These are phyloP conservation scores for Colletotrichum graminicola DNA, from an alignment of 2,329 filamentous ascomycete species.

Conservation along the genomic window DNA sequence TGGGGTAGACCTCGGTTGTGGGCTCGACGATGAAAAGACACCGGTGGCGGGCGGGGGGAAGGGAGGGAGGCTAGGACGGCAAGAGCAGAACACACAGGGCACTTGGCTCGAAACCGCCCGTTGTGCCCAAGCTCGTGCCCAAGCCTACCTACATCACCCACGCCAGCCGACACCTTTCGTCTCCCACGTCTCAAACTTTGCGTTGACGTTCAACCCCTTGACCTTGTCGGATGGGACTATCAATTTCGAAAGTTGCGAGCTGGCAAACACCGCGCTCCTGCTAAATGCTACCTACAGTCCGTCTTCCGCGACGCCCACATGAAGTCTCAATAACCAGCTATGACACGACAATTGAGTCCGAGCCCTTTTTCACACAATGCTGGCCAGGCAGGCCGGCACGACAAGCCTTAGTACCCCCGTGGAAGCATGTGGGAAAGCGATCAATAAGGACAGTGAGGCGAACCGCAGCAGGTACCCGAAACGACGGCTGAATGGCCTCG, in stretches of 20 bases:
- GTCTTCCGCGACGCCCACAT: constrained; percentile 35
- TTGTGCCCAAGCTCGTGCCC: constrained; percentile 26
- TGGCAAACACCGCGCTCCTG: constrained; percentile 33
- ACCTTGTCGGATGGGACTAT: constrained; percentile 38
- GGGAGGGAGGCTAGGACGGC: neutral
- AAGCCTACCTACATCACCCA: constrained; percentile 24
- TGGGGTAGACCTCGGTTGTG: constrained; percentile 37
- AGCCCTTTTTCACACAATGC: constrained; percentile 21
- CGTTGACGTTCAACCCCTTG: constrained; percentile 32
- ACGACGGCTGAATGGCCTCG: constrained; percentile 1
- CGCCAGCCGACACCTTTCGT: constrained; percentile 21
- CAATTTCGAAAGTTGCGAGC: constrained; percentile 38
- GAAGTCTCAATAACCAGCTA: constrained; percentile 15
- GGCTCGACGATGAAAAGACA: constrained; percentile 29
- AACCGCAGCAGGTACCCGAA: constrained; percentile 10
- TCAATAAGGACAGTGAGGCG: neutral
- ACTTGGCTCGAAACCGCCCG: constrained; percentile 32
- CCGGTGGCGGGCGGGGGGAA: neutral
- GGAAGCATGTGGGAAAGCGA: constrained; percentile 4
- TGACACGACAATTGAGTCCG: constrained; percentile 25
- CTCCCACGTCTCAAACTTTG: constrained; percentile 29
- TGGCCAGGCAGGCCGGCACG: constrained; percentile 5
- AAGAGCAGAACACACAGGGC: constrained; percentile 23
- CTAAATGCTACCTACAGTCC: constrained; percentile 34
- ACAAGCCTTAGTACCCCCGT: constrained; percentile 2